Base-by-base conservation (phyloP, 805 yeast genomes). In the Barnettozyma sucrosica region DNA sequence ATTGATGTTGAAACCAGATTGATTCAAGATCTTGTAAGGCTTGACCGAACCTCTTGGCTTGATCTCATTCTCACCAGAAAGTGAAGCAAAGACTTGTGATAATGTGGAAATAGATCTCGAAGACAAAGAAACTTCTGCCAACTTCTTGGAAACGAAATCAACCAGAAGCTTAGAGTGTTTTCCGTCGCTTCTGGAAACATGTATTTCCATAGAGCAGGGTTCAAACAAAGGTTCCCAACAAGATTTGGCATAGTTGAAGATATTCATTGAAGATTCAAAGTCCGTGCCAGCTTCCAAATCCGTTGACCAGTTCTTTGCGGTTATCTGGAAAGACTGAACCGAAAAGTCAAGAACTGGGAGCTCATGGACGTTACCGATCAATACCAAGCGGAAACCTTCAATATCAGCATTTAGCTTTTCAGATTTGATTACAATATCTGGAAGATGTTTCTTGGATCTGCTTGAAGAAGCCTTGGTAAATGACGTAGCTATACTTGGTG, bases 181-280 rank as follows among this genome's bases (percentile, higher is more conserved):
- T 13, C 70, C 71, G 0, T 60, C 50, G 0, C 66, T 66, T 45
- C 76, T 77, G 1, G 86, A 71, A 2, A 85, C 79, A 61, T 85
- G 88, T 11, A 87, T 66, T 0, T 88, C 81, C 44, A 92, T 70
- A 7, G 88, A 83, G 86, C 96, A 85, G 0, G 92, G 83, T 59
- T 93, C 99, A 43, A 93, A 64, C 41, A 93, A 69, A 0, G 99
- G 97, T 58, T 93, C 98, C 98, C 99, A 90, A 0, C 89, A 77
- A 3, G 97, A 89, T 51, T 85, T 80, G 0, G 97, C 79, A 63
- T 90, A 90, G 63, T 89, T 89, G 71, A 85, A 90, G 19, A 88
- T 79, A 63, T 88, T 89, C 9, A 85, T 76, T 51, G 70, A 77
- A 0, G 89, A 74, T 51, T 80, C 85, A 32, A 89, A 64, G 23